A percentile compares a stretch with the other conserved stretches of the same genome.
These are phyloP conservation scores for Dittrichia graveolens DNA, from an alignment of 129 eudicot genomes.

Conservation along the genomic window DNA sequence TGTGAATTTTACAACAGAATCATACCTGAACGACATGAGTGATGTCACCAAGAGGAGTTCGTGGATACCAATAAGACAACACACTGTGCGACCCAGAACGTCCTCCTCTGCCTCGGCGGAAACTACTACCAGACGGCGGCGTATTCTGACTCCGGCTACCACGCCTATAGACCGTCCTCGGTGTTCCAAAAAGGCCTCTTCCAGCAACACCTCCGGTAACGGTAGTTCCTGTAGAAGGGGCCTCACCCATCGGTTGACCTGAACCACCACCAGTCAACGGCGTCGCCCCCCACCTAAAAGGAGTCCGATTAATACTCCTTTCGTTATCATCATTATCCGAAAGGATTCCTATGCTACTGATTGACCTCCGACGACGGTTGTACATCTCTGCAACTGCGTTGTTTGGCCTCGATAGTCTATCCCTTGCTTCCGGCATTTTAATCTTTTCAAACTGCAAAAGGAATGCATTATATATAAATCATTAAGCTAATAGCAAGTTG, in stretches of 20 bases:
- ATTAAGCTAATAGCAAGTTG: not conserved
- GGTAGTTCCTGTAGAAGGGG: slow-evolving; percentile 13
- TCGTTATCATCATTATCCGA: slow-evolving; percentile 33
- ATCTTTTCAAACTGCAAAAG: slow-evolving; percentile 18
- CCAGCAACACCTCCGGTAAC: slow-evolving; percentile 24
- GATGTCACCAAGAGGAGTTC: slow-evolving; percentile 71
- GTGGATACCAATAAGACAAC: slow-evolving; percentile 79
- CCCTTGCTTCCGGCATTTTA: slow-evolving; percentile 66
- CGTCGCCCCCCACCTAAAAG: slow-evolving; percentile 50
- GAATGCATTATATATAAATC: not conserved
- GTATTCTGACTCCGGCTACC: slow-evolving; percentile 48
- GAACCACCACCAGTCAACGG: slow-evolving; percentile 41
- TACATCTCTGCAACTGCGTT: slow-evolving; percentile 38
- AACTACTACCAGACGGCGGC: slow-evolving; percentile 23
- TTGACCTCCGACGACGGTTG: slow-evolving; percentile 23
- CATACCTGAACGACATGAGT: slow-evolving; percentile 69
- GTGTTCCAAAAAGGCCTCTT: slow-evolving; percentile 44
- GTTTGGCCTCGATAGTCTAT: slow-evolving; percentile 51
- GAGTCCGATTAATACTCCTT: slow-evolving; percentile 27
- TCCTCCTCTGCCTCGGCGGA: slow-evolving; percentile 38
- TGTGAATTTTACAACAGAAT: not conserved
- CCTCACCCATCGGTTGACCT: slow-evolving; percentile 30
- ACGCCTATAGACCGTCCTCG: slow-evolving; percentile 37
- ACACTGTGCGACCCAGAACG: slow-evolving; percentile 23
- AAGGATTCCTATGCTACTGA: slow-evolving; percentile 18